Evolutionary conservation across 2,329 filamentous ascomycete genomes (phyloP).

Genomic region (Lachnellula subtilissima): DNA sequence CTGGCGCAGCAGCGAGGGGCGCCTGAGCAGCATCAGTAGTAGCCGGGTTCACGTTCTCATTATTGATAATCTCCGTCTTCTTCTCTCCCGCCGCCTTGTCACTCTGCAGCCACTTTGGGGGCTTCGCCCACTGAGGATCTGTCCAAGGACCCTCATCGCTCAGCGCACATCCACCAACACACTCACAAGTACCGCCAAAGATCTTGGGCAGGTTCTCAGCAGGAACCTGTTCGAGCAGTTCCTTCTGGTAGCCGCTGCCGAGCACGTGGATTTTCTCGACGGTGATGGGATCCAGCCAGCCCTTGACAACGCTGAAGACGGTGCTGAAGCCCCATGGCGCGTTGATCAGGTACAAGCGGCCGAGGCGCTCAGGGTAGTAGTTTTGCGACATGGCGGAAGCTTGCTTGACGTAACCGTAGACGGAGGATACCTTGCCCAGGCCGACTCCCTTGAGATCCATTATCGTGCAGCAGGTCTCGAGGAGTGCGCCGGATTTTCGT

Average conservation of each 20-base stretch:
- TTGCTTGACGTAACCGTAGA: constrained; percentile 82
- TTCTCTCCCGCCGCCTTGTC: constrained; percentile 34
- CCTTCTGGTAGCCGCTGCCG: constrained; percentile 73
- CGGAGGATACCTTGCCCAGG: constrained; percentile 71
- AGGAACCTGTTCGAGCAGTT: constrained; percentile 79
- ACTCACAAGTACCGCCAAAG: constrained; percentile 81
- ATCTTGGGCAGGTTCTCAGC: constrained; percentile 83
- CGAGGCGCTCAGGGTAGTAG: constrained; percentile 97
- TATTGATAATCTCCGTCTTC: constrained; percentile 35
- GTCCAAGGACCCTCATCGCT: constrained; percentile 91
- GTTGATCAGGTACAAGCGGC: constrained; percentile 97
- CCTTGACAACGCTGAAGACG: constrained; percentile 82
- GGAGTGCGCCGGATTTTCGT: constrained; percentile 79
- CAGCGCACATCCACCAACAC: constrained; percentile 74
- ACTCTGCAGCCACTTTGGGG: constrained; percentile 52
- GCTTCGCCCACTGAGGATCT: constrained; percentile 61
- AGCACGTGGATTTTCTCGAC: constrained; percentile 94
- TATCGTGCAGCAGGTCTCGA: constrained; percentile 97
- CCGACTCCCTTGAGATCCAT: constrained; percentile 97
- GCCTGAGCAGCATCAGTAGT: constrained; percentile 18
- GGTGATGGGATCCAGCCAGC: constrained; percentile 94
- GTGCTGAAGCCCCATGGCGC: constrained; percentile 90
- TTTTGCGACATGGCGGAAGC: constrained; percentile 92
- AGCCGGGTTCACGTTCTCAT: constrained; percentile 24
- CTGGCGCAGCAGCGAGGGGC: constrained; percentile 13